Conservation (phyloP, 805 yeast genomes). For the Suhomyces pyralidae region DNA sequence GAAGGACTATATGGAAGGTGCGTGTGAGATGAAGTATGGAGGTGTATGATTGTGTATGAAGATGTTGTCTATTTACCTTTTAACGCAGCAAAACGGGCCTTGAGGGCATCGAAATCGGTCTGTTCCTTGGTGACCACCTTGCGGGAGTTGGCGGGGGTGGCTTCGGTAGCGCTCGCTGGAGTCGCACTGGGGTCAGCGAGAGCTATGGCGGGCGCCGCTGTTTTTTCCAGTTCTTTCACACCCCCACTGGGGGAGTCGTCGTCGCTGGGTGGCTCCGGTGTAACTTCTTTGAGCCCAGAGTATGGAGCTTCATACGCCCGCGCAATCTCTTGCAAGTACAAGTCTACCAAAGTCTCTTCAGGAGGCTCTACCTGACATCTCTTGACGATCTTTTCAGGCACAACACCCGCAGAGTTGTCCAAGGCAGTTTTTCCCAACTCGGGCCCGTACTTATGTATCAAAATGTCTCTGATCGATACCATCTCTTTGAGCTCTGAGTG, state of each 20-base stretch:
- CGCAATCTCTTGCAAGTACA: conserved; percentile 79
- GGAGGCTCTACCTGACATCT: conserved; percentile 72
- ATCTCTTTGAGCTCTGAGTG: conserved; percentile 78
- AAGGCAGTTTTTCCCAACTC: conserved; percentile 60
- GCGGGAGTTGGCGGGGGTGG: conserved; percentile 10
- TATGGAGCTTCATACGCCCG: conserved; percentile 73
- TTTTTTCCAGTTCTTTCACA: conserved; percentile 9
- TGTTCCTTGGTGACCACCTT: conserved; percentile 15
- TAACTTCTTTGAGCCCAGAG: conserved; percentile 43
- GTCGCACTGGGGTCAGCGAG: neutral
- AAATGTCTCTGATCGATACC: conserved; percentile 54
- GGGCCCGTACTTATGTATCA: conserved; percentile 60
- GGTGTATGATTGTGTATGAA: neutral
- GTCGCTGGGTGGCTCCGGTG: conserved; percentile 16
- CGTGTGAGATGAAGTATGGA: neutral
- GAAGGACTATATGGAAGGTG: no score
- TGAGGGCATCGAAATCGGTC: conserved; percentile 60
- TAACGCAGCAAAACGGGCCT: conserved; percentile 75
- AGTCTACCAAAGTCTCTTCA: conserved; percentile 54
- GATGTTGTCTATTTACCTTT: conserved; percentile 23
- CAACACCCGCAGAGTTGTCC: conserved; percentile 46
- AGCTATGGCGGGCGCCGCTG: neutral
- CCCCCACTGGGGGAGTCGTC: conserved; percentile 19
- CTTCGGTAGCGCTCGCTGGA: neutral
- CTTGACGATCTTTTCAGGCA: conserved; percentile 65